Base-by-base conservation (phyloP, 2,329 filamentous ascomycete species). In the Cladosporium sphaerospermum region DNA sequence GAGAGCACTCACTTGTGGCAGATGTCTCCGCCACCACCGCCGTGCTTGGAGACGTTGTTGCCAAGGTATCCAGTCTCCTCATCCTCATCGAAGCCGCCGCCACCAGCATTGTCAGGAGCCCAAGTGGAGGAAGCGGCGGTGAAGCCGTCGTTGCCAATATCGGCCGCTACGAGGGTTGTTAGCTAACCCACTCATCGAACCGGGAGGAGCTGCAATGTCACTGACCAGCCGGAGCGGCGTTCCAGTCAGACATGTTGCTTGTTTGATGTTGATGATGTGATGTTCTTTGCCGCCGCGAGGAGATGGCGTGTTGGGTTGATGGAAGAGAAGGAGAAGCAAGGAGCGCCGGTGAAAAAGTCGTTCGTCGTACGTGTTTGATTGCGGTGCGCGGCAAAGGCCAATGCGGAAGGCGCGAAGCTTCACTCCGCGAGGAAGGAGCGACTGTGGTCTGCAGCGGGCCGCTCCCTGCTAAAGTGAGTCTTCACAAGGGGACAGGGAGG, bases 1-100 rank as follows among this genome's bases (percentile, higher is more conserved):
- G 37, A 9, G 16, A 32, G 7, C 8, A 69, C 71, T 68, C 55
- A 75, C 73, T 67, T 66, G 59, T 70, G 71, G 57, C 73, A 76
- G 34, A 14, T 39, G 36, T 39, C 36, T 13, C 67, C 69, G 31
- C 63, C 65, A 53, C 62, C 59, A 31, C 45, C 58, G 33, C 62
- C 67, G 40, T 67, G 64, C 60, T 64, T 65, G 53, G 60, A 63
- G 44, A 59, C 52, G 50, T 66, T 66, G 10, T 60, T 55, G 14
- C 44, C 45, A 10, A 62, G 54, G 51, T 64, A 59, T 31, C 54
- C 36, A 9, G 36, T 37, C 23, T 53, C 61, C 32, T 52, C 54
- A 32, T 34, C 47, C 9, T 33, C 23, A 14, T 16, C 10, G 28
- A 14, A 31, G 6, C 33, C 14, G n/a, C 13, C 33, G 16, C 41